phyloP scores from a whole-genome alignment of 768 basidiomycete genomes.

The Xerocomellus amylosporus region DNA sequence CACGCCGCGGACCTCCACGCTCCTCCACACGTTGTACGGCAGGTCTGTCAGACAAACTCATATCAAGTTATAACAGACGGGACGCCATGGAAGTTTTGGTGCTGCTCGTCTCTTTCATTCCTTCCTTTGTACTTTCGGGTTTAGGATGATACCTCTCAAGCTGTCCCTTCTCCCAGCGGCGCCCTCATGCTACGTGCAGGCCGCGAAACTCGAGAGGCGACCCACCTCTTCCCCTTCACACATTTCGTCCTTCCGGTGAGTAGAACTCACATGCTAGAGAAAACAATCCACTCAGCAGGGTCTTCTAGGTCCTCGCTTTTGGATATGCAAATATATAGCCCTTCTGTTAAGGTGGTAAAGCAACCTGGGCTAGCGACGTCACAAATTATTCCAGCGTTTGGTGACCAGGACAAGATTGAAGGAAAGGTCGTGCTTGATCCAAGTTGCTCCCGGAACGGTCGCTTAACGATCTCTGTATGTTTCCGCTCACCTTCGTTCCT shows the following conservation, averaged over 20 bases:
- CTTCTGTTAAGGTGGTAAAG: conserved; percentile 51
- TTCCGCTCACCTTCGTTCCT: not conserved
- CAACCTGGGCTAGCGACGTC: conserved; percentile 23
- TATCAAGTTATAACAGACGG: conserved; percentile 12
- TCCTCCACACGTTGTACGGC: conserved; percentile 26
- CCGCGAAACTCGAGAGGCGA: conserved; percentile 21
- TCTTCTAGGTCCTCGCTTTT: conserved; percentile 48
- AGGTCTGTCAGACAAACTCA: conserved; percentile 13
- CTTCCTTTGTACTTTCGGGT: not conserved
- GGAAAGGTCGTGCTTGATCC: conserved; percentile 60
- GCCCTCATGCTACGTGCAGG: conserved; percentile 36
- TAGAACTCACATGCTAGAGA: not conserved
- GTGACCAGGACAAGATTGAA: conserved; percentile 55
- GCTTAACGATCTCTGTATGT: conserved; percentile 53
- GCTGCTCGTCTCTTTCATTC: not conserved
- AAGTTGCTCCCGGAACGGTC: conserved; percentile 51
- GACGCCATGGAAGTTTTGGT: not conserved
- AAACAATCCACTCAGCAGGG: conserved; percentile 4
- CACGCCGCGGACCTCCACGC: conserved; percentile 7
- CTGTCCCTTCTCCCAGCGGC: conserved; percentile 13
- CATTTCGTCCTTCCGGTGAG: conserved; percentile 51
- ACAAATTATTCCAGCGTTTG: conserved; percentile 49
- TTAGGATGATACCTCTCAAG: conserved; percentile 20
- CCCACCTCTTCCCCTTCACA: conserved; percentile 35
- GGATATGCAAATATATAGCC: conserved; percentile 60